These are phyloP conservation scores for Suhomyces atakaporum DNA, from an alignment of 1,139 yeast species.

Conservation along the genomic window DNA sequence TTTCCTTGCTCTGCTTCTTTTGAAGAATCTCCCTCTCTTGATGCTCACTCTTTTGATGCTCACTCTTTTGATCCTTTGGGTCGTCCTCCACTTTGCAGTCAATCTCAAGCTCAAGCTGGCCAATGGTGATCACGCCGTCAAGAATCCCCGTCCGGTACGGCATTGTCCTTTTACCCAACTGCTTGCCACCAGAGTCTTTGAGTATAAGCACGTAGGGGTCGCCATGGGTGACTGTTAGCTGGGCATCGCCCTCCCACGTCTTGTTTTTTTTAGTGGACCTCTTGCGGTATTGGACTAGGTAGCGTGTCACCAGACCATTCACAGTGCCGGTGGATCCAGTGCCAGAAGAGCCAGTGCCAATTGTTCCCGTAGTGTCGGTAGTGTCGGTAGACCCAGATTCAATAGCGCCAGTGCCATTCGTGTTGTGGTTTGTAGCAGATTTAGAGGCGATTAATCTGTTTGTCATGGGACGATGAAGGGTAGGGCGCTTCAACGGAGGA, in stretches of 20 bases:
- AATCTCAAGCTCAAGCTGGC: slow-evolving; percentile 32
- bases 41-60: too few species aligned
- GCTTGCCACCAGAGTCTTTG: slow-evolving; percentile 17
- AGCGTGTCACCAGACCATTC: slow-evolving; percentile 17
- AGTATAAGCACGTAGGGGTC: slow-evolving; percentile 9
- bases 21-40: too few species aligned
- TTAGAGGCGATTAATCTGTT: not conserved
- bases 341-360: not conserved
- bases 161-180: slow-evolving; percentile 13
- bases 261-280: slow-evolving; percentile 75
- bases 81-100: slow-evolving; percentile 38
- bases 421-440: too few species aligned
- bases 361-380: too few species aligned
- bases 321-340: slow-evolving; percentile 1
- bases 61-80: slow-evolving; percentile 14
- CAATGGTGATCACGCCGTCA: slow-evolving; percentile 23
- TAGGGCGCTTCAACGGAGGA: not conserved
- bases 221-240: slow-evolving; percentile 26
- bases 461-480: not conserved
- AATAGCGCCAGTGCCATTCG: too few species aligned
- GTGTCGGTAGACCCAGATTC: too few species aligned
- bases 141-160: too few species aligned
- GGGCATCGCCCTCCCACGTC: slow-evolving; percentile 95
- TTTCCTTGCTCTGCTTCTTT: too few species aligned
- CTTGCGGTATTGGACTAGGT: slow-evolving; percentile 67